Conservation (phyloP, 2,329 filamentous ascomycete genomes). For the Pseudogymnoascus sp. region DNA sequence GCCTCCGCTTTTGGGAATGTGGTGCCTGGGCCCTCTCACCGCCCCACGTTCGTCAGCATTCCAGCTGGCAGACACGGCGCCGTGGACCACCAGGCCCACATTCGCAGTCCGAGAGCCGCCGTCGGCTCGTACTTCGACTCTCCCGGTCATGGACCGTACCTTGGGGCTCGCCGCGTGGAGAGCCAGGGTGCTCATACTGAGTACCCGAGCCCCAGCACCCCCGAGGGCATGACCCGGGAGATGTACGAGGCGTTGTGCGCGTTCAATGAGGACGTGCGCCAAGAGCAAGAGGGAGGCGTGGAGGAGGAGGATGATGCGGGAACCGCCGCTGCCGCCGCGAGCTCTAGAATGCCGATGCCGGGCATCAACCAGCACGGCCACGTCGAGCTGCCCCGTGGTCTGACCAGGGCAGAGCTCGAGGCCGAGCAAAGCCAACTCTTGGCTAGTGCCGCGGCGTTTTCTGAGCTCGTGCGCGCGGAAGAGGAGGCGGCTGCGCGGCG, state of each 20-base stretch:
- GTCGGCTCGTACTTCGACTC: not conserved
- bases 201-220: not conserved
- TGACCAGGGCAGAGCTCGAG: not conserved
- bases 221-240: slow-evolving; percentile 2
- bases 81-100: not conserved
- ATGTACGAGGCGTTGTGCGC: slow-evolving; percentile 5
- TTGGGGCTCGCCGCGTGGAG: not conserved
- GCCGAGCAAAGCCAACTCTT: not conserved
- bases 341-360: not conserved
- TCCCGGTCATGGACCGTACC: not conserved
- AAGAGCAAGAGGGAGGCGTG: not conserved
- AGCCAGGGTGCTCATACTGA: not conserved
- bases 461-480: not conserved
- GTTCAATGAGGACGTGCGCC: slow-evolving; percentile 5
- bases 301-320: not conserved
- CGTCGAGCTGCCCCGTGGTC: not conserved
- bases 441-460: not conserved
- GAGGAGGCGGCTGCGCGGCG: not conserved
- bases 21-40: not conserved
- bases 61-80: not conserved
- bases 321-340: not conserved
- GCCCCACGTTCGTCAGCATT: not conserved
- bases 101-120: slow-evolving; percentile 1
- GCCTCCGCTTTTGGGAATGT: slow-evolving; percentile 1
- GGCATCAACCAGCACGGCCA: slow-evolving; percentile 1